Evolutionary conservation across 768 basidiomycete genomes (phyloP), one percentile per base, ranked within the genome.

Genomic region (Dentipellis sp.): DNA sequence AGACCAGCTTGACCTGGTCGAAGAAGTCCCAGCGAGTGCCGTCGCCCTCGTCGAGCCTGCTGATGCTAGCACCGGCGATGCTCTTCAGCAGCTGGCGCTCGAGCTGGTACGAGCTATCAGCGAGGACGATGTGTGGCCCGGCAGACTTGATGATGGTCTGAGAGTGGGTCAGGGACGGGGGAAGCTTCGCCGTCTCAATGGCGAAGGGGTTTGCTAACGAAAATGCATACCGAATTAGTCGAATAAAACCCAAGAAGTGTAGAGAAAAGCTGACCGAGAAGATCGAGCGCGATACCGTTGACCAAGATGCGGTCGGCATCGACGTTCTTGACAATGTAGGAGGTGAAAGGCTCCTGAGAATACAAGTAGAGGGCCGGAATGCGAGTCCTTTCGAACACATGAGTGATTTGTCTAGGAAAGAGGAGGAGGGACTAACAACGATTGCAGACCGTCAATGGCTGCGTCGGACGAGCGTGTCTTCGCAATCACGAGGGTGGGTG

Each of bases 401-500:
- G 12, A 17, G 8, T 16, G 38, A 39, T 42, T 5, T 34, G 12
- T 49, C 16, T 14, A 40, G 10, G 29, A 9, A 35, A 49, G 3
- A 7, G 11, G 8, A 55, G 10, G n/a, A 38, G 46, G 8, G 36
- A 49, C 54, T 19, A 10, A 55, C 54, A 49, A 23, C 11, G 19
- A 42, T 21, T 55, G 54, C 16, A 55, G 14, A n/a, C 54, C 17
- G 19, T 55, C 54, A 16, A 55, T 55, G 16, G 54, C 54, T n/a
- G 54, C 42, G 16, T 55, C 54, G 11, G 54, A 22, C 10, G 46
- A 49, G 21, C 17, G 16, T 10, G 36, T 40, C 16, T 39, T 35
- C 14, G 54, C 19, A 12, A 55, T 12, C 7, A 55, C n/a, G 10
- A 55, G 21, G 10, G 42, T n/a, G 7, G 54, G 46, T 19, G 46